A percentile compares a stretch with the other conserved stretches of the same genome.
phyloP scores from a whole-genome alignment of 176 grass and related monocot genomes.

The Pharus latifolius region DNA sequence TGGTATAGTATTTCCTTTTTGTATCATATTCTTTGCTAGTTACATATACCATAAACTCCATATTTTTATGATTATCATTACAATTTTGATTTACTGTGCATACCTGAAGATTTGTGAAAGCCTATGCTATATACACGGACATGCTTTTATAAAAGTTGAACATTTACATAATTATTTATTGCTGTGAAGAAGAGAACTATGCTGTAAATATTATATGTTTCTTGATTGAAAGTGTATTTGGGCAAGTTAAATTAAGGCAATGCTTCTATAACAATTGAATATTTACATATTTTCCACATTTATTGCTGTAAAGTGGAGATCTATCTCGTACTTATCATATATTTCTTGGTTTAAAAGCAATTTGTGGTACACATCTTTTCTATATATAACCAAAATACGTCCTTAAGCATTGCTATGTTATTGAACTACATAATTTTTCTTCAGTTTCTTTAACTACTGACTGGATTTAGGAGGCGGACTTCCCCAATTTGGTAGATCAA shows the following conservation, averaged over 20 bases:
- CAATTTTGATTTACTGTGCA: too few species aligned
- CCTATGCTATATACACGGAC: too few species aligned
- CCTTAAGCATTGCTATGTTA: background rate
- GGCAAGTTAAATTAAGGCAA: background rate
- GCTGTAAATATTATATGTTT: too few species aligned
- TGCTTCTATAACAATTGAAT: background rate
- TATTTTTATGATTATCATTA: too few species aligned
- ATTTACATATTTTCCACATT: background rate
- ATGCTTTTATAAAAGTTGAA: too few species aligned
- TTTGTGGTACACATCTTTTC: background rate
- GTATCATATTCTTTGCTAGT: background rate
- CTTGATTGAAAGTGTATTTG: background rate
- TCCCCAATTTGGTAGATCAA: slow-evolving; percentile 53
- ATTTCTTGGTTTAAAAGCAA: background rate
- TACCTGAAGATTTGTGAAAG: too few species aligned
- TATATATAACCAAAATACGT: too few species aligned
- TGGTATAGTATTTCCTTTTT: background rate
- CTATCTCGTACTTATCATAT: background rate
- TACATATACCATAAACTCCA: background rate
- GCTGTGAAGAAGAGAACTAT: too few species aligned
- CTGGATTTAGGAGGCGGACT: slow-evolving; percentile 56
- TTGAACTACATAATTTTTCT: slow-evolving; percentile 15
- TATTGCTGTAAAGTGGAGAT: background rate
- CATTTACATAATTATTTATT: too few species aligned
- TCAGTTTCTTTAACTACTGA: slow-evolving; percentile 79